phyloP scores from a whole-genome alignment of 1,284 basidiomycete species.

The Cutaneotrichosporon sp. region DNA sequence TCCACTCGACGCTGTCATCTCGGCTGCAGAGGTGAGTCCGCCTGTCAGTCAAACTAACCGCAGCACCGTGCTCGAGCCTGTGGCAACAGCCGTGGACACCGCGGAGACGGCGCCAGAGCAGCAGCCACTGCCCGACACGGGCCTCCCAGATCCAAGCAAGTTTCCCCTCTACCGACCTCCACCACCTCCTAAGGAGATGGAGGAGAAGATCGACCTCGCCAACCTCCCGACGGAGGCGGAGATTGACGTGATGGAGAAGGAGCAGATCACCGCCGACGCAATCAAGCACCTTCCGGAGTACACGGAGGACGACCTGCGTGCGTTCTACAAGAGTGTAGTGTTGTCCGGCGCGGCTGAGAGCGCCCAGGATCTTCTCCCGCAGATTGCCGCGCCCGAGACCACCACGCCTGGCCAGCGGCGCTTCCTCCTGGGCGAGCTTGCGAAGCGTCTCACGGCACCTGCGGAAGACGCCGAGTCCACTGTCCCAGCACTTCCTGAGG shows the following conservation, averaged over 20 bases:
- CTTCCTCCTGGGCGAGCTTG: conserved; percentile 13
- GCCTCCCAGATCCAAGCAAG: conserved; percentile 9
- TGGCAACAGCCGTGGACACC: not conserved
- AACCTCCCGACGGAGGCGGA: conserved; percentile 27
- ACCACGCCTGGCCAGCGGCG: conserved; percentile 12
- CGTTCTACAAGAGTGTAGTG: conserved; percentile 39
- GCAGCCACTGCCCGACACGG: conserved; percentile 5
- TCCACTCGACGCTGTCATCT: not conserved
- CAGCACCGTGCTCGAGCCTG: not conserved
- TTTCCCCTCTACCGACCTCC: conserved; percentile 27
- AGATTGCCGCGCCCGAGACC: conserved; percentile 18
- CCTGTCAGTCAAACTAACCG: not conserved
- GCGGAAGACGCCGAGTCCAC: not conserved
- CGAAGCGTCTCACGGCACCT: conserved; percentile 8
- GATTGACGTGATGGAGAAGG: conserved; percentile 28
- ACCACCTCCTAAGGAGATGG: conserved; percentile 4
- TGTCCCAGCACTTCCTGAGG: conserved; percentile 6
- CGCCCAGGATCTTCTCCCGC: conserved; percentile 8
- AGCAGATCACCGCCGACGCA: conserved; percentile 24
- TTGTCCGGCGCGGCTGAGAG: conserved; percentile 27
- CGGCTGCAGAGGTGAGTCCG: not conserved
- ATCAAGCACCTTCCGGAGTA: conserved; percentile 28
- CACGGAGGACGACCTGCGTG: conserved; percentile 34
- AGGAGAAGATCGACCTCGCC: conserved; percentile 19
- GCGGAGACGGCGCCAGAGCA: not conserved